These are phyloP conservation scores for Solanum pennellii DNA, from an alignment of 257 asterid genomes.

Conservation along the genomic window DNA sequence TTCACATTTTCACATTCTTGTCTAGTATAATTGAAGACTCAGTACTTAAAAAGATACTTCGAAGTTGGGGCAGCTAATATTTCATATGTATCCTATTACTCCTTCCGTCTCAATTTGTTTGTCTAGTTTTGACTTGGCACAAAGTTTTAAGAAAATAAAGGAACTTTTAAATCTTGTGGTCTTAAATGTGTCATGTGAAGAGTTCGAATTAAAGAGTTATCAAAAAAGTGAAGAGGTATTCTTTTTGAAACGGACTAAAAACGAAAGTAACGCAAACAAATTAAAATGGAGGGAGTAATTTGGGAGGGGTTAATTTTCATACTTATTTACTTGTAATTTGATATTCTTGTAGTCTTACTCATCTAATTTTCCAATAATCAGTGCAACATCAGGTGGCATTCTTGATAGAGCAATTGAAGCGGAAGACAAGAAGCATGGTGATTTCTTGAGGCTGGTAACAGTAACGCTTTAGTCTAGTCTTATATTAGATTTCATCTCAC, in stretches of 20 bases:
- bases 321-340: not conserved
- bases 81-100: not conserved
- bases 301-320: not conserved
- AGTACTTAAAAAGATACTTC: not conserved
- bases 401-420: conserved; percentile 92
- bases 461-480: not conserved
- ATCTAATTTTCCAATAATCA: conserved; percentile 4
- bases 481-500: not conserved
- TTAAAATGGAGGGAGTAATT: not conserved
- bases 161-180: not conserved
- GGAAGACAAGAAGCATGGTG: conserved; percentile 77
- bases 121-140: not conserved
- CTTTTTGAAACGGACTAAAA: not conserved
- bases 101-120: not conserved
- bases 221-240: not conserved
- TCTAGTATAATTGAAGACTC: not conserved
- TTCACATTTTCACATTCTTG: not conserved
- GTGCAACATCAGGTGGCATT: conserved; percentile 88
- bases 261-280: not conserved
- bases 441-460: conserved; percentile 71
- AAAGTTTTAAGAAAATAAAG: not conserved
- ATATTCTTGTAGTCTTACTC: not conserved
- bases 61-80: not conserved
- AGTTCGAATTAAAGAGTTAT: not conserved
- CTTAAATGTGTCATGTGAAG: not conserved